Evolutionary conservation across 2,329 filamentous ascomycete genomes (phyloP), one percentile per base, ranked within the genome.

Genomic region (Blastomyces gilchristii): DNA sequence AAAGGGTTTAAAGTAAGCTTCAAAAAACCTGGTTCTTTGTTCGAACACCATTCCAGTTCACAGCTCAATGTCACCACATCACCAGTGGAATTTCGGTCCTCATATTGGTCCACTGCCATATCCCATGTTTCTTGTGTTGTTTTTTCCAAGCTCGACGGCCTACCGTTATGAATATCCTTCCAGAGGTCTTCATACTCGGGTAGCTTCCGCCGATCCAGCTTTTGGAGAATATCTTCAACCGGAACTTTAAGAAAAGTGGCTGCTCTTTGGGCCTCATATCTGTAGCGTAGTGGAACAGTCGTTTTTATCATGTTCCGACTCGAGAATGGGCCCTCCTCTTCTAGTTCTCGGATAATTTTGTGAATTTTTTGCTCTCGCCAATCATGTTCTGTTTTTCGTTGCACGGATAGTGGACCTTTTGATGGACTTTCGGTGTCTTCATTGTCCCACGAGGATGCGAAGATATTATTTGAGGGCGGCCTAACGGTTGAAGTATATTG

Each of bases 21-120:
- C 43, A 80, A 72, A 6, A 76, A 69, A 0, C 75, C 72, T 3
- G 68, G 62, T 50, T 76, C 71, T 3, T 65, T 61, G 45, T 71
- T 65, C 9, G 68, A 62, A 54, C 73, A 72, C 74, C 76, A 79
- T 4, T 74, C 70, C 34, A 81, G 65, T 7, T 73, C 70, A 1
- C 77, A 78, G 0, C 73, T 76, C 1, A 80, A 65, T 4, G 75
- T 71, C 1, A 79, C 74, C 6, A 73, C 72, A 62, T 75, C 73
- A 28, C 73, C 69, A 18, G 68, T 70, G 5, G 71, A 57, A 22
- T 64, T 70, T 43, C 70, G 71, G 22, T 65, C 63, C 25, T 57
- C 41, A 45, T 76, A 78, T 25, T 67, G 60, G 5, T 67, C 69
- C 28, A 67, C 63, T 2, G 75, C 75, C 4, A 68, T 65, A 54